Percentiles rank a stretch among this genome's conserved stretches.
phyloP scores from a whole-genome alignment of 257 asterid genomes.

The Solanum corneliomulleri region DNA sequence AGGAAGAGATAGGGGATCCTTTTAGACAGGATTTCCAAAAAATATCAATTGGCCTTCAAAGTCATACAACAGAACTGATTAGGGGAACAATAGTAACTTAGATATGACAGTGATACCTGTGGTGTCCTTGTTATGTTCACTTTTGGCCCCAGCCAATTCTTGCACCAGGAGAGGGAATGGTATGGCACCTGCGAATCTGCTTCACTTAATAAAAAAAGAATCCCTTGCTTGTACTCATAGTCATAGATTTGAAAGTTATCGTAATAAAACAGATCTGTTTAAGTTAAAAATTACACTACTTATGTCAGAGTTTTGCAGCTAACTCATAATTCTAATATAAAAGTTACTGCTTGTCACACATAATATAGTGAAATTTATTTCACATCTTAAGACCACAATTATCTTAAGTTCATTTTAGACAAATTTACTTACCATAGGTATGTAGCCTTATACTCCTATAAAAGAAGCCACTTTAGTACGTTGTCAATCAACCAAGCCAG shows the following conservation, averaged over 20 bases:
- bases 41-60: not conserved
- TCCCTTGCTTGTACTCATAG: not conserved
- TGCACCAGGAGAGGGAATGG: slow-evolving; percentile 99
- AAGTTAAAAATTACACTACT: not conserved
- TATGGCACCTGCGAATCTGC: slow-evolving; percentile 66
- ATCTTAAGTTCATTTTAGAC: not conserved
- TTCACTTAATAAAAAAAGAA: slow-evolving; percentile 3
- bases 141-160: slow-evolving; percentile 88
- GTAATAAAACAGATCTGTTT: not conserved
- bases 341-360: not conserved
- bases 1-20: not conserved
- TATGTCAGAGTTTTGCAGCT: not conserved
- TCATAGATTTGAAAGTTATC: not conserved
- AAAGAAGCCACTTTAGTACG: not conserved
- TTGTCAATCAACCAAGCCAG: not conserved
- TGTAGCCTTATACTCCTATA: not conserved
- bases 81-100: not conserved
- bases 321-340: not conserved
- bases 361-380: not conserved
- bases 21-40: not conserved
- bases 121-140: slow-evolving; percentile 97
- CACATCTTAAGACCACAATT: not conserved
- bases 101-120: slow-evolving; percentile 38
- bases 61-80: not conserved
- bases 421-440: not conserved